A percentile compares a stretch with the other conserved stretches of the same genome.
These are phyloP conservation scores for Prunus salicina DNA, from an alignment of 306 rosid genomes.

Conservation along the genomic window DNA sequence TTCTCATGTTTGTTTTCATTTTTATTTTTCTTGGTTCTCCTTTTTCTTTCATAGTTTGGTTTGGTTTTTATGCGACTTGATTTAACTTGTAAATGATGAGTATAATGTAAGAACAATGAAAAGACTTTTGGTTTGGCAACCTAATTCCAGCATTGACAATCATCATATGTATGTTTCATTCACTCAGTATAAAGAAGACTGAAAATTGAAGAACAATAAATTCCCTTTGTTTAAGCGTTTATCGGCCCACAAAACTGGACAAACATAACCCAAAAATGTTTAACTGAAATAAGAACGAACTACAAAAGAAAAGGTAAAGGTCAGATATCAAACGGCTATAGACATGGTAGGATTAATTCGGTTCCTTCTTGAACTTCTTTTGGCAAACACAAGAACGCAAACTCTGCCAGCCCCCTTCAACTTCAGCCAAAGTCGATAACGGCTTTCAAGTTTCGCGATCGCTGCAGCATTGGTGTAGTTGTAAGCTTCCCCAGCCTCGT, in stretches of 20 bases:
- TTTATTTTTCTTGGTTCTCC: background rate
- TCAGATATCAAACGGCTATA: conserved; percentile 1
- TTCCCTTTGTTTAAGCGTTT: background rate
- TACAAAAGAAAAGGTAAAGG: background rate
- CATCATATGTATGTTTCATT: background rate
- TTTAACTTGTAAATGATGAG: conserved; percentile 6
- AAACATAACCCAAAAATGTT: background rate
- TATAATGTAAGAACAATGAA: background rate
- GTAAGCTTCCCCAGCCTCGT: background rate
- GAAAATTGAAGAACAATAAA: background rate
- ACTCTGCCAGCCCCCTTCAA: too few species aligned
- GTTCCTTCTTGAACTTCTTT: background rate
- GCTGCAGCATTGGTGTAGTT: background rate
- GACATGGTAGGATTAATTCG: background rate
- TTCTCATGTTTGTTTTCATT: background rate
- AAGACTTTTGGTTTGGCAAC: background rate
- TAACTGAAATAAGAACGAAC: background rate
- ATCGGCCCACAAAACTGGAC: background rate
- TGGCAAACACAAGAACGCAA: too few species aligned
- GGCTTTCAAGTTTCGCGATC: background rate
- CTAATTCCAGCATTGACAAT: background rate
- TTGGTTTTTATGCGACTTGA: background rate
- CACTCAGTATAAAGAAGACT: too few species aligned
- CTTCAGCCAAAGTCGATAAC: too few species aligned
- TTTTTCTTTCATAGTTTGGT: background rate